Evolutionary conservation across 306 rosid species (phyloP).

Genomic region (Alnus glutinosa): DNA sequence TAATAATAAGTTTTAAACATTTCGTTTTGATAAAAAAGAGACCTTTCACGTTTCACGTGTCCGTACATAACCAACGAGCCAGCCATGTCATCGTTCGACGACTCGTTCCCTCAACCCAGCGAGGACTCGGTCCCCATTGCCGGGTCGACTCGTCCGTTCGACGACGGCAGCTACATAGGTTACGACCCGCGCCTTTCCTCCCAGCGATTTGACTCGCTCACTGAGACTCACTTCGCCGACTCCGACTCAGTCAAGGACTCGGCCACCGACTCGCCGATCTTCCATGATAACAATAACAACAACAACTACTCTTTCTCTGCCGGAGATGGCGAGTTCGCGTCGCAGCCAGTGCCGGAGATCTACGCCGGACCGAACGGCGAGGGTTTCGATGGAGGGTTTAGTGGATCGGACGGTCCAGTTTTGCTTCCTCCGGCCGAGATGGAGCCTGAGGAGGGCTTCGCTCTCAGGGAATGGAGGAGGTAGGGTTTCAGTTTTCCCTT

Average conservation of each 20-base stretch:
- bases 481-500: constrained; percentile 7
- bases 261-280: constrained; percentile 32
- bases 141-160: constrained; percentile 35
- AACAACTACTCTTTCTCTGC: neutral
- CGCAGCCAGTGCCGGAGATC: constrained; percentile 16
- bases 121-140: constrained; percentile 28
- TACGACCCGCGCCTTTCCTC: constrained; percentile 28
- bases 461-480: constrained; percentile 54
- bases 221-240: constrained; percentile 26
- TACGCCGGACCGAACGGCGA: constrained; percentile 18
- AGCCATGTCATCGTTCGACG: constrained; percentile 33
- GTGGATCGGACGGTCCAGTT: constrained; percentile 41
- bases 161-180: constrained; percentile 30
- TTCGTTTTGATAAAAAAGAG: too few relatives aligned
- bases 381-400: constrained; percentile 31
- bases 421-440: constrained; percentile 38
- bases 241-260: constrained; percentile 36
- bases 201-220: constrained; percentile 32
- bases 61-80: neutral
- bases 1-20: too few relatives aligned
- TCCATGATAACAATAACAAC: neutral
- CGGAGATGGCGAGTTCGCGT: constrained; percentile 21
- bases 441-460: constrained; percentile 41
- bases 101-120: constrained; percentile 25
- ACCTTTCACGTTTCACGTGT: constrained; percentile 1